phyloP scores from a whole-genome alignment of 306 rosid species.

The Citrullus amarus region DNA sequence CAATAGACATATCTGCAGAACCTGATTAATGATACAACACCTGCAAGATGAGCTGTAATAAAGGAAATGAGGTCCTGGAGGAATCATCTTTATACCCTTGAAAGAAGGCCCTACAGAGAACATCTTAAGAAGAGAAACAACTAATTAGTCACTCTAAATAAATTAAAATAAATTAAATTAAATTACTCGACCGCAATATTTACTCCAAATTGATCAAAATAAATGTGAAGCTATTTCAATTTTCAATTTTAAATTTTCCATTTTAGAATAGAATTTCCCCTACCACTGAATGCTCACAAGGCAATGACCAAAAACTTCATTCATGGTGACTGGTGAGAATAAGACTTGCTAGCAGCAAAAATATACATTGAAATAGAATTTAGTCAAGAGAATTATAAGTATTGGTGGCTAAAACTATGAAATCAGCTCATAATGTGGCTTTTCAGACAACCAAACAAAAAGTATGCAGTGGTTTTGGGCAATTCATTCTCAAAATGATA shows the following conservation, averaged over 20 bases:
- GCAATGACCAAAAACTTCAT: background rate
- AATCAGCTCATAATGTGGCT: background rate
- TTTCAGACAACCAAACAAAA: background rate
- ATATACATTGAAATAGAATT: background rate
- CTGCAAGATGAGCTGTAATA: constrained; percentile 81
- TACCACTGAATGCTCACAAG: background rate
- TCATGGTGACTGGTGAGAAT: background rate
- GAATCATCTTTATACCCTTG: constrained; percentile 91
- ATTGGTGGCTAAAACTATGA: background rate
- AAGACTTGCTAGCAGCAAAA: background rate
- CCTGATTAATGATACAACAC: constrained; percentile 13
- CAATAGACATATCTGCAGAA: background rate
- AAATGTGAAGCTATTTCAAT: background rate
- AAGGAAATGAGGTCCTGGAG: constrained; percentile 82
- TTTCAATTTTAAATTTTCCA: background rate
- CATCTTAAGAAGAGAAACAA: constrained; percentile 28
- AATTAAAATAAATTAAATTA: background rate
- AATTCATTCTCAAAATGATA: background rate
- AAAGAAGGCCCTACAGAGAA: constrained; percentile 69
- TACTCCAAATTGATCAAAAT: background rate
- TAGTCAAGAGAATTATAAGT: background rate
- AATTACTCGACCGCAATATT: background rate
- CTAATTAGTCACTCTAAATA: constrained; percentile 4
- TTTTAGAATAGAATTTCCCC: background rate
- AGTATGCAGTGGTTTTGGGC: background rate